These are phyloP conservation scores for Caryopteris hybrid DNA, from an alignment of 305 asterid species.

Conservation along the genomic window DNA sequence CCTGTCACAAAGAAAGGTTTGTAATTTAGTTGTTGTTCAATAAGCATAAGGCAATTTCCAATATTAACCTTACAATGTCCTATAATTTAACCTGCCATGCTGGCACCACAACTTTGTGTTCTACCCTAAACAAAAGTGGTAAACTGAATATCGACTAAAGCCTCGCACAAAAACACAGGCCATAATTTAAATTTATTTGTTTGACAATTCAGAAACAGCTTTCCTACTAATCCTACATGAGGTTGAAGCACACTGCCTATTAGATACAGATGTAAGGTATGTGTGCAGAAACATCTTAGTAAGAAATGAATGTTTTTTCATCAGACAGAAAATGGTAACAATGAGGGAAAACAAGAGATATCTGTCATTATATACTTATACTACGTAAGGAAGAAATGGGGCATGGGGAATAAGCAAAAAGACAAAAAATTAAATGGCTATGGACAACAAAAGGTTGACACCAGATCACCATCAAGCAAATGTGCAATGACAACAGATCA, in stretches of 20 bases:
- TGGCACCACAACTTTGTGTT: background rate
- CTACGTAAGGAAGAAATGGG: background rate
- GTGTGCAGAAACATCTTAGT: background rate
- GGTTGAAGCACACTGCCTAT: background rate
- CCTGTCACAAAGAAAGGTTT: constrained; percentile 40
- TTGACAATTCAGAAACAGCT: background rate
- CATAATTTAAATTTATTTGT: background rate
- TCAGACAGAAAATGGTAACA: background rate
- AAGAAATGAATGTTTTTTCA: background rate
- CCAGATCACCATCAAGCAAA: background rate
- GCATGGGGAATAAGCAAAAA: background rate
- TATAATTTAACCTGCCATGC: background rate
- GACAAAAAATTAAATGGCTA: background rate
- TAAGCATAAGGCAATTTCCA: constrained; percentile 8
- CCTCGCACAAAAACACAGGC: background rate
- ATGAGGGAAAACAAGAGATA: background rate
- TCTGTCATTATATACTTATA: background rate
- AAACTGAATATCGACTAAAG: background rate
- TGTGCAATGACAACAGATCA: background rate
- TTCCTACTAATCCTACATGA: background rate
- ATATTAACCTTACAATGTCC: background rate
- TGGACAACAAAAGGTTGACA: background rate
- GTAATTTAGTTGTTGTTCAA: background rate
- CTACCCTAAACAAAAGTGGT: background rate
- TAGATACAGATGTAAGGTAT: background rate